A percentile compares a stretch with the other conserved stretches of the same genome.
phyloP scores from a whole-genome alignment of 768 basidiomycete species.

The Clavulina sp. region DNA sequence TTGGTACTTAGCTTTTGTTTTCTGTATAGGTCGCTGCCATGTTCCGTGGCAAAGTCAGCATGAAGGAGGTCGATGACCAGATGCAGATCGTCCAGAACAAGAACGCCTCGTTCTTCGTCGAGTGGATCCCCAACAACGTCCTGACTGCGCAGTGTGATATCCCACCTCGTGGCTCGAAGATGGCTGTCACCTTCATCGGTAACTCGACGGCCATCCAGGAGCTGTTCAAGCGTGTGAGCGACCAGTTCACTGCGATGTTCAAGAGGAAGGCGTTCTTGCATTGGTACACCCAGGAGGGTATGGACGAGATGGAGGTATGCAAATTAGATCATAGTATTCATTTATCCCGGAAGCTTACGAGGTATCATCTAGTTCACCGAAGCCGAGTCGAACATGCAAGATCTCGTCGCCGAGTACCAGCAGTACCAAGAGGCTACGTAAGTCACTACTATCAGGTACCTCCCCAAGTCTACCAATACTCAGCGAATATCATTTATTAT shows the following conservation, averaged over 20 bases:
- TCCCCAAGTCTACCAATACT: neutral
- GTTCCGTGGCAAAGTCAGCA: conserved; percentile 99
- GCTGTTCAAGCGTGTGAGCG: conserved; percentile 95
- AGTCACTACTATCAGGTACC: conserved; percentile 21
- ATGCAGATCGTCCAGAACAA: conserved; percentile 97
- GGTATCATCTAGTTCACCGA: conserved; percentile 53
- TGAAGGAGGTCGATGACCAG: conserved; percentile 99
- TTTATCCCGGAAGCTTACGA: conserved; percentile 4
- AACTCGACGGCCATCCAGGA: conserved; percentile 97
- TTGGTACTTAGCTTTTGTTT: neutral
- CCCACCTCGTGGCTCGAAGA: conserved; percentile 85
- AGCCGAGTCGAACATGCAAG: conserved; percentile 98
- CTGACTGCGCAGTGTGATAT: conserved; percentile 97
- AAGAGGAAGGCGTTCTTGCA: conserved; percentile 97
- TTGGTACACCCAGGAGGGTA: conserved; percentile 99
- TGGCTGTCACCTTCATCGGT: conserved; percentile 94
- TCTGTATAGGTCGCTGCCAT: conserved; percentile 75
- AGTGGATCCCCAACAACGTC: conserved; percentile 99
- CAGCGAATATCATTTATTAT: neutral
- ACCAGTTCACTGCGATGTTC: conserved; percentile 99
- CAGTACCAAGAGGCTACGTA: conserved; percentile 91
- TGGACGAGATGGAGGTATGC: conserved; percentile 85
- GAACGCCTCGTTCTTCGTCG: conserved; percentile 96
- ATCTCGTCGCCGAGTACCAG: conserved; percentile 94
- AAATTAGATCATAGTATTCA: conserved; percentile 19